Base-by-base conservation (phyloP, 2,329 filamentous ascomycete species). In the Colletotrichum falcatum region DNA sequence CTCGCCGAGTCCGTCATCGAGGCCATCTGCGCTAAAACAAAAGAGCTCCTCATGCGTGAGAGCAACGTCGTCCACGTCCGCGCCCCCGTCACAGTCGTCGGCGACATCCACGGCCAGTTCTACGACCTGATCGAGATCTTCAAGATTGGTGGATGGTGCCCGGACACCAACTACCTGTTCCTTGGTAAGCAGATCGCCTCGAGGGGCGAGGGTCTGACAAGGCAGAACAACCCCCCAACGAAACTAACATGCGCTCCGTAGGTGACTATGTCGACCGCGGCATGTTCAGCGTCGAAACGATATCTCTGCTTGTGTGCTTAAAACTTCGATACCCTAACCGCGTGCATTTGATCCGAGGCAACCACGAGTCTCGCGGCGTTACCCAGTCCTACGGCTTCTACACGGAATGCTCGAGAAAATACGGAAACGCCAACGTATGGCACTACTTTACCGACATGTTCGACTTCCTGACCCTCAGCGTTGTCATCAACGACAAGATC, bases 371-470 rank as follows among this genome's bases (percentile, higher is more conserved):
- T 67, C 92, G 96, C 76, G 96, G 96, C 77, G 96, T 99, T 64
- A 99, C 96, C 14, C 96, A 99, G 82, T 98, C 95, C 35, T 99
- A 99, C 82, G 96, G 96, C 67, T 99, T 99, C 84, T 99, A 99
- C 80, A 98, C 96, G 28, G 96, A 99, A 80, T 99, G 96, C 82
- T 94, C 93, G 26, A 92, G 96, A 75, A 99, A 99, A 83, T 99
- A 99, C 82, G 96, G 96, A 79, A 98, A 97, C 79, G 94, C 96
- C 73, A 98, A 96, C 77, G 96, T 99, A 28, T 99, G 96, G 96
- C 96, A 99, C 82, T 96, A 98, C 81, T 99, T 99, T 80, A 99
- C 96, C 74, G 96, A 99, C 83, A 98, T 99, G 95, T 99, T 99
- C 82, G 96, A 99, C 83, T 99, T 97, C 81, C 87, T 99, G 73